Evolutionary conservation across 495 filamentous ascomycete genomes (phyloP), one percentile per base, ranked within the genome.

Genomic region (Viridothelium virens): DNA sequence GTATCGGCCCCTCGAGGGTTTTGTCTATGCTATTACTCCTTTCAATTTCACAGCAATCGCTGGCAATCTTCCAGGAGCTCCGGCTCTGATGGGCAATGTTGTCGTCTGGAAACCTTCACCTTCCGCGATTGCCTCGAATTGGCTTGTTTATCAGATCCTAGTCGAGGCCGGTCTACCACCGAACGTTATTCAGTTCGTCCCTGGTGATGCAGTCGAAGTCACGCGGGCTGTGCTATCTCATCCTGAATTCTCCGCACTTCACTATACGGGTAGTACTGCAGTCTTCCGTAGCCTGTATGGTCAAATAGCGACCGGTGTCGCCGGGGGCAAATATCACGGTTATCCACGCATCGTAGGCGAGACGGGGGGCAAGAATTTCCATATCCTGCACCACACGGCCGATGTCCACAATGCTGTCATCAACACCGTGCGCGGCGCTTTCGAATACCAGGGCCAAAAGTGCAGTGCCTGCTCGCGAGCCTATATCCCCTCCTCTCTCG

Each of bases 21-120:
- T 79, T 63, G 77, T 79, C 38, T 79, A 79, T 66, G 76, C 77
- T 31, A 72, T 79, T n/a, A 70, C 74, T 10, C 77, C 77, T 9
- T 79, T 79, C 72, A 79, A 79, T 70, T 79, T 79, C 71, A 78
- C 77, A 18, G 77, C 77, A 44, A 78, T 79, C 46, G 77, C 70
- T 25, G 77, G 67, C 25, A 79, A 78, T 67, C 72, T 79, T 48
- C 75, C 76, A 31, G 69, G 67, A 41, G 77, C 76, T 14, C 77
- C 77, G 12, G 77, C 77, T 11, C 63, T 79, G 1, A 78, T 79
- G 76, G 77, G 77, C 33, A 79, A 79, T 63, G 77, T 79, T 56
- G 77, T 79, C 9, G 50, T 79, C 14, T 79, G 77, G 77, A 79
- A 79, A 66, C 77, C 77, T 0, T 73, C 70, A 6, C 74, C 76